Evolutionary conservation across 257 asterid species (phyloP).

Genomic region (Henckelia pumila): DNA sequence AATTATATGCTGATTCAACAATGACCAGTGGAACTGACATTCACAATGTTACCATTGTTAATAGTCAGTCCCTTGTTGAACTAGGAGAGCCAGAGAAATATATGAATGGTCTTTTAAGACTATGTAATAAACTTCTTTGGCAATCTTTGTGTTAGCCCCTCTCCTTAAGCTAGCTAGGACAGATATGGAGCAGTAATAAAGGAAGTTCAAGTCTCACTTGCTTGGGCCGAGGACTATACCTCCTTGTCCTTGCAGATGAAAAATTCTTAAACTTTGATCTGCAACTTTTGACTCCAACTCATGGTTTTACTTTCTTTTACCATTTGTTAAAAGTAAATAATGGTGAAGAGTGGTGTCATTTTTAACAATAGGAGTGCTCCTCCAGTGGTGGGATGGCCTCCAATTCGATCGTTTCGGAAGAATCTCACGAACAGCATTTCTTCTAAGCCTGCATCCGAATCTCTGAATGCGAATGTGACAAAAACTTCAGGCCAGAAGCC

Average conservation of each 20-base stretch:
- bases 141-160: background rate
- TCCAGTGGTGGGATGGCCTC: constrained; percentile 98
- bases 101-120: background rate
- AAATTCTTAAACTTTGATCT: no score
- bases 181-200: background rate
- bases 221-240: no score
- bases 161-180: background rate
- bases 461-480: constrained; percentile 31
- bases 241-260: background rate
- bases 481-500: constrained; percentile 38
- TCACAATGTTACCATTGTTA: no score
- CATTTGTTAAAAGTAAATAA: background rate
- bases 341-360: background rate
- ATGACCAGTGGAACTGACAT: no score
- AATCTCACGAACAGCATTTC: constrained; percentile 55
- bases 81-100: background rate
- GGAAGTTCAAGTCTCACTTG: background rate
- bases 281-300: no score
- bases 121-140: background rate
- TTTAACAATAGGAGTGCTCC: constrained; percentile 59
- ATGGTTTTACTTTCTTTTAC: no score
- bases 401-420: constrained; percentile 73
- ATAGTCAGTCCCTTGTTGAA: no score
- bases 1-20: no score
- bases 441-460: constrained; percentile 39